Base-by-base conservation (phyloP, 2,329 filamentous ascomycete species). In the Penicillium sp. region DNA sequence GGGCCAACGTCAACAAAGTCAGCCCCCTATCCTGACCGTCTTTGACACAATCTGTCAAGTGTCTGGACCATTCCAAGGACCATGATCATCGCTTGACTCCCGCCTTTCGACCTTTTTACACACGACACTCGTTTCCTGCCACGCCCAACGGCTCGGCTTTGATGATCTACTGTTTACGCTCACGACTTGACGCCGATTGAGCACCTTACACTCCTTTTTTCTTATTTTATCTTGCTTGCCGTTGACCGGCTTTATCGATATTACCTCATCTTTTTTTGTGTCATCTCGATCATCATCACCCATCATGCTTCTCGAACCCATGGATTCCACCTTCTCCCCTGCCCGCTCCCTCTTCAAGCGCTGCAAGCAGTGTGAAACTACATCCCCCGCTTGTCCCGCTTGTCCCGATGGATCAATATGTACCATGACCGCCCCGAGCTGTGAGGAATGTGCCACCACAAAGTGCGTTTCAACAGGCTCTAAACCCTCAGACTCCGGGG, bases 401-500 rank as follows among this genome's bases (percentile, higher is more conserved):
- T 89, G 87, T 69, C 68, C 74, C 1, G 60, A 69, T 4, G 79
- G 78, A 65, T 73, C 85, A 64, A 79, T 81, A 56, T 89, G 87
- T 74, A 80, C 83, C 14, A 79, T 87, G 64, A 79, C 81, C 46
- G 79, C 80, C 32, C 78, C 79, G 57, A 83, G 81, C 31, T 90
- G 88, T 75, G 73, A 82, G 55, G 63, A 71, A 39, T 90, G 88
- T 71, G 79, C 85, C 5, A 76, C 75, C 31, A 83, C 82, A 31
- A 74, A 74, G 24, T 90, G 63, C 48, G 31, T 66, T 13, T 40
- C 50, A 24, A 51, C 46, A 11, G 50, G 39, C 54, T 64, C 56
- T 52, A 35, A 39, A 8, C 42, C 51, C 20, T 39, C 56, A 9
- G 9, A 35, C 46, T 55, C 60, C 24, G 76, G 77, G 11, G 81